Evolutionary conservation across 1,284 basidiomycete genomes (phyloP), one percentile per base, ranked within the genome.

Genomic region (Exsudoporus floridanus): DNA sequence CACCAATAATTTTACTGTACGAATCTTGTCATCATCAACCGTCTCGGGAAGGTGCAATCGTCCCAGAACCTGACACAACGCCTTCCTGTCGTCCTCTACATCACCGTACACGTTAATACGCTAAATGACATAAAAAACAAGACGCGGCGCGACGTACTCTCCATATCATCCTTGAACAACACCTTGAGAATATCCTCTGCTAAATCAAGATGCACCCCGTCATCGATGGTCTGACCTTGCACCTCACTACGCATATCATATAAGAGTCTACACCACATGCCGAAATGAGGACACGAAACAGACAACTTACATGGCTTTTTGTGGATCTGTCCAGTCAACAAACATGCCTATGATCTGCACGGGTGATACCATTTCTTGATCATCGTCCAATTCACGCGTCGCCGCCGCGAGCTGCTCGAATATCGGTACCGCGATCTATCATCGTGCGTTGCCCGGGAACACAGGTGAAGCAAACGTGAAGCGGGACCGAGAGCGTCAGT

Each of bases 311-410:
- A 87, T 79, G 28, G 82, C 82, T 66, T 93, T 95, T 61, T 83
- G 78, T 0, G 95, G 92, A 69, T 98, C 90, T 2, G 90, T 92
- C 96, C 96, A 99, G 64, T 98, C 94, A 4, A 91, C 76, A 59
- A 99, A 81, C 73, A 98, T 84, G 23, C 88, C 72, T 0, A 87
- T 90, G 53, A 96, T 87, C 65, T 95, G 92, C 13, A 82, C 70
- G 0, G 92, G 86, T 0, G 85, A 77, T 16, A 95, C 82, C 84
- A 95, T 92, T 23, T 86, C 83, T 57, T 92, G 83, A 39, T 86
- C 86, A 2, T 86, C 85, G 3, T 90, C 89, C 39, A 88, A 75
- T 18, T 90, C 84, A 41, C 84, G 82, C 60, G 91, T 85, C 28
- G 84, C 79, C n/a, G 78, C 75, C 1, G 80, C 74, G 3, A 94